Evolutionary conservation across 2,329 filamentous ascomycete species (phyloP).

Genomic region (Talaromyces piceae): DNA sequence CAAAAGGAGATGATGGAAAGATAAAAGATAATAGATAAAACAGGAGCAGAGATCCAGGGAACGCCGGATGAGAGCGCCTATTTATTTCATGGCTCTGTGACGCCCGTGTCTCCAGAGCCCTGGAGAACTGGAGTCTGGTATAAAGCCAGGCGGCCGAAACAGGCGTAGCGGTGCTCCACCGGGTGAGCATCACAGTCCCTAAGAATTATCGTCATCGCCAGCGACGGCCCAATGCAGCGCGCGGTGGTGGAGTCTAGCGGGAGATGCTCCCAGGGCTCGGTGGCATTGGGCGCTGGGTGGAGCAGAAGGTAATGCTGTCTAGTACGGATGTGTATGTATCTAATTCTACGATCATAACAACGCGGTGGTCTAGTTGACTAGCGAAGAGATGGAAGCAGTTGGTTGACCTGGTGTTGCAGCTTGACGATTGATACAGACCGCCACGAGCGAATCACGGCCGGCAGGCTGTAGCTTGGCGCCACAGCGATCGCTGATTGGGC

Average conservation of each 20-base stretch:
- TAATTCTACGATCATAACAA: neutral
- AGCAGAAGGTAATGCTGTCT: neutral
- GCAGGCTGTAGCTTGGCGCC: neutral
- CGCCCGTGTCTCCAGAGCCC: neutral
- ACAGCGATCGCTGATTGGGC: neutral
- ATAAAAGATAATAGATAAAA: neutral
- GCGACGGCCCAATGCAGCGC: constrained; percentile 10
- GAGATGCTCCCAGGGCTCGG: constrained; percentile 5
- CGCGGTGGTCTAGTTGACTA: no score
- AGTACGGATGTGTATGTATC: no score
- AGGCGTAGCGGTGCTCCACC: constrained; percentile 22
- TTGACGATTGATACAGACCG: neutral
- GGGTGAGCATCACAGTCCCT: constrained; percentile 26
- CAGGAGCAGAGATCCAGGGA: constrained; percentile 2
- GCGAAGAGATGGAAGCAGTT: no score
- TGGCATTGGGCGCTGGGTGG: neutral
- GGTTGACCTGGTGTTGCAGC: neutral
- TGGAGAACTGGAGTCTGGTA: neutral
- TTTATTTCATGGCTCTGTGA: neutral
- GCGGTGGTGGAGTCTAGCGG: constrained; percentile 10
- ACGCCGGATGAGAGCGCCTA: constrained; percentile 3
- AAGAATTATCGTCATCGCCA: constrained; percentile 33
- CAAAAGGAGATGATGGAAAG: neutral
- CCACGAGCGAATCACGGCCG: neutral
- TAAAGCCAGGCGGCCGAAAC: constrained; percentile 11